phyloP scores from a whole-genome alignment of 2,329 filamentous ascomycete genomes.

The Botryotinia calthae region DNA sequence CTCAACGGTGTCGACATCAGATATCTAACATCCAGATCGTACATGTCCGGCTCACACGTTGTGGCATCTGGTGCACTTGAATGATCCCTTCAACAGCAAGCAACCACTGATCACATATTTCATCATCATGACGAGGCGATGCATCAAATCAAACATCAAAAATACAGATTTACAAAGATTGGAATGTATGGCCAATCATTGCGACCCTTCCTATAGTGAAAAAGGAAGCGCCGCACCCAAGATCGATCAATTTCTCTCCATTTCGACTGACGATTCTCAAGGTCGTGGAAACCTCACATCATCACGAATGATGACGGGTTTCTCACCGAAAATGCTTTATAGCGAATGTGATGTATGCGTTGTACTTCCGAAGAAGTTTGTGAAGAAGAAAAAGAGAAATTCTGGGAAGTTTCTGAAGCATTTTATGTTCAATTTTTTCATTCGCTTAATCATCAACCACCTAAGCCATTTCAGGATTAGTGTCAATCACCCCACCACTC shows the following conservation, averaged over 20 bases:
- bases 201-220: conserved; percentile 23
- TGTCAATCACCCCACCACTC: neutral
- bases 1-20: neutral
- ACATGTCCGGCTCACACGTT: neutral
- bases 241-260: conserved; percentile 25
- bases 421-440: conserved; percentile 8
- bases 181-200: conserved; percentile 27
- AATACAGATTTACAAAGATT: conserved; percentile 14
- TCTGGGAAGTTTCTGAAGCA: neutral
- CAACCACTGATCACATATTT: neutral
- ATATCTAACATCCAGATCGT: neutral
- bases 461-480: neutral
- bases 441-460: conserved; percentile 9
- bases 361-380: conserved; percentile 24
- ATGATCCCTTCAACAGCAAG: neutral
- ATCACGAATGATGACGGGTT: conserved; percentile 23
- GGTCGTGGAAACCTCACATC: conserved; percentile 27
- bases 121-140: neutral
- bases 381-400: conserved; percentile 19
- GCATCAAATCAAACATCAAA: neutral
- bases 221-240: conserved; percentile 25
- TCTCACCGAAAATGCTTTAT: conserved; percentile 27
- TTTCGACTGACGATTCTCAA: conserved; percentile 26
- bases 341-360: conserved; percentile 25
- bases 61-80: neutral